These are phyloP conservation scores for Poronia punctata DNA, from an alignment of 495 filamentous ascomycete species.

Conservation along the genomic window DNA sequence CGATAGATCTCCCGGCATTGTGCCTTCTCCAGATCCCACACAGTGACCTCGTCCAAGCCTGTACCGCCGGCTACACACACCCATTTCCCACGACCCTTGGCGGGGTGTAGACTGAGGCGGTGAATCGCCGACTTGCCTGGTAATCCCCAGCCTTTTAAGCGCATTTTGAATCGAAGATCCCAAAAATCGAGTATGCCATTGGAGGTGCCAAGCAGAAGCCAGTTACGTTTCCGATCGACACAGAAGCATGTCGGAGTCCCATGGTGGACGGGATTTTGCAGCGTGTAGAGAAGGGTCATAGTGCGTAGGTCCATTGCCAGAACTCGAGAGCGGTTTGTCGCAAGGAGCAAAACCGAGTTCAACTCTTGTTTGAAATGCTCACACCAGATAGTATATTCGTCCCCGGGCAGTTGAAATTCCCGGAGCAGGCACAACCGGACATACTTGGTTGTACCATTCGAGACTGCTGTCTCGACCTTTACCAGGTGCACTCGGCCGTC, in stretches of 20 bases:
- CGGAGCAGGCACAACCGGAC: slow-evolving; percentile 68
- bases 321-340: slow-evolving; percentile 78
- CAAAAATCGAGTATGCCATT: slow-evolving; percentile 91
- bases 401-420: slow-evolving; percentile 67
- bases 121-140: slow-evolving; percentile 77
- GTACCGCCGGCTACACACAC: slow-evolving; percentile 85
- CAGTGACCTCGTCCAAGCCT: slow-evolving; percentile 83
- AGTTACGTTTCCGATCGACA: slow-evolving; percentile 73
- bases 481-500: slow-evolving; percentile 90
- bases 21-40: slow-evolving; percentile 92
- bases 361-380: slow-evolving; percentile 84
- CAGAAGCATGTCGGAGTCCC: slow-evolving; percentile 92
- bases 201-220: slow-evolving; percentile 86
- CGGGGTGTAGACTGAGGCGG: slow-evolving; percentile 67
- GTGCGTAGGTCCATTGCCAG: slow-evolving; percentile 80
- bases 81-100: slow-evolving; percentile 67
- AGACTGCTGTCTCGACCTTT: slow-evolving; percentile 67
- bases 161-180: slow-evolving; percentile 89
- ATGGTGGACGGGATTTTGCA: slow-evolving; percentile 89
- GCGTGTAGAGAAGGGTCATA: slow-evolving; percentile 72
- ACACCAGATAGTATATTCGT: slow-evolving; percentile 81
- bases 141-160: slow-evolving; percentile 83
- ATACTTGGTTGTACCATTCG: slow-evolving; percentile 58
- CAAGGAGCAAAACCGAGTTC: slow-evolving; percentile 72
- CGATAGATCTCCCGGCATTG: slow-evolving; percentile 87